Evolutionary conservation across 2,329 filamentous ascomycete genomes (phyloP).

Genomic region (Penicillium nordicum): DNA sequence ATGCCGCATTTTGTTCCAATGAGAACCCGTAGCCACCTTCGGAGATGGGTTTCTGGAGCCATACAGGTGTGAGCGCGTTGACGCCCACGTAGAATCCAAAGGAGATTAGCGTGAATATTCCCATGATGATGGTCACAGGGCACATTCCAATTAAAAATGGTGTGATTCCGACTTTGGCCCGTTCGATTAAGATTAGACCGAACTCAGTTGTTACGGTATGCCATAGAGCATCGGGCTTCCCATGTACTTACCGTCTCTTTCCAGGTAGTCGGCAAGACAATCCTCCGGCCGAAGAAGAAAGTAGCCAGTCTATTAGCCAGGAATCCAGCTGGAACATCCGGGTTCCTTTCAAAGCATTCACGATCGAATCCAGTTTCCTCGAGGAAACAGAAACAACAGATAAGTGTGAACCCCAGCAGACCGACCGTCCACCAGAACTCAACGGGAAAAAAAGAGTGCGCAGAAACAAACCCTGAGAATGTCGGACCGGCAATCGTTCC

Average conservation of each 20-base stretch:
- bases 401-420: constrained; percentile 32
- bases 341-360: constrained; percentile 15
- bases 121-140: constrained; percentile 40
- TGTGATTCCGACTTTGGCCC: constrained; percentile 22
- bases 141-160: constrained; percentile 31
- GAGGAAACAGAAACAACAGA: constrained; percentile 38
- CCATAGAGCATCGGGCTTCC: not conserved
- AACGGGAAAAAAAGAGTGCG: constrained; percentile 34
- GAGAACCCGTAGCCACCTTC: constrained; percentile 45
- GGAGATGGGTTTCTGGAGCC: constrained; percentile 37
- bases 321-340: constrained; percentile 15
- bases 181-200: not conserved
- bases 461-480: constrained; percentile 42
- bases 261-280: constrained; percentile 23
- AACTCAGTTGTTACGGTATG: not conserved
- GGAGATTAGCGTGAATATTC: constrained; percentile 36
- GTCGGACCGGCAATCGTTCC: constrained; percentile 40
- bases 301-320: constrained; percentile 26
- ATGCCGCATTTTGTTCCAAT: constrained; percentile 39
- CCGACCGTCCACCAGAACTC: constrained; percentile 48
- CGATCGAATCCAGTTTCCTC: constrained; percentile 42
- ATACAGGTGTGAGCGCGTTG: constrained; percentile 37
- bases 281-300: constrained; percentile 25
- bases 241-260: constrained; percentile 19
- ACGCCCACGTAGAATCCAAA: constrained; percentile 38